These are phyloP conservation scores for Orbilia javanica DNA, from an alignment of 2,329 filamentous ascomycete genomes.

Conservation along the genomic window DNA sequence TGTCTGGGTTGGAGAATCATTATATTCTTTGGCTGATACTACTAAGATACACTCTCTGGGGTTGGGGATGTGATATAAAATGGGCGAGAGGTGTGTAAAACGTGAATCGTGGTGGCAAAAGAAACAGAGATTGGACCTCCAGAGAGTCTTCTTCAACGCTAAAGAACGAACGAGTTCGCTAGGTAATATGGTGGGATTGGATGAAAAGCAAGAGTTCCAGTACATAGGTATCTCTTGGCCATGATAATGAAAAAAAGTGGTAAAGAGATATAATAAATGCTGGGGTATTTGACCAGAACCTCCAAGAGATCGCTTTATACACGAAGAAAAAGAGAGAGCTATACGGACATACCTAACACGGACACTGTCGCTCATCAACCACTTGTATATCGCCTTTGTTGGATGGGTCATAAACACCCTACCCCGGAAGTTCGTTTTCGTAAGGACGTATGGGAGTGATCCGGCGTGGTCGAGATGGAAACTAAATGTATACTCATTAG, in stretches of 20 bases:
- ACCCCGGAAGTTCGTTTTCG: constrained; percentile 97
- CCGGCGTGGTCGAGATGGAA: constrained; percentile 99
- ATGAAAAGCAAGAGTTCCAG: constrained; percentile 45
- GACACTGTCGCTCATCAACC: constrained; percentile 97
- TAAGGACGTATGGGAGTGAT: constrained; percentile 95
- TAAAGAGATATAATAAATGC: constrained; percentile 8
- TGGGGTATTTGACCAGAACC: constrained; percentile 4
- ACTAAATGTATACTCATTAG: constrained; percentile 69
- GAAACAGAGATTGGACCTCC: constrained; percentile 7
- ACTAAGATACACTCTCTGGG: constrained; percentile 58
- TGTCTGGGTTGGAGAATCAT: constrained; percentile 42
- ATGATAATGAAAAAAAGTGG: neutral
- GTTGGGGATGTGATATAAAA: neutral
- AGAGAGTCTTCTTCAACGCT: constrained; percentile 23
- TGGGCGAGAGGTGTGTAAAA: constrained; percentile 20
- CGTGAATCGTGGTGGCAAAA: constrained; percentile 10
- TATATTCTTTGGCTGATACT: constrained; percentile 53
- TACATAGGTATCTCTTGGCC: constrained; percentile 39
- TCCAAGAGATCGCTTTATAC: constrained; percentile 12
- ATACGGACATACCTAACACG: constrained; percentile 76
- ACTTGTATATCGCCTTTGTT: constrained; percentile 99
- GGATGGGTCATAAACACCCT: constrained; percentile 99
- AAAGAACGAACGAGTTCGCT: constrained; percentile 26
- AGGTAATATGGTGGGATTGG: neutral
- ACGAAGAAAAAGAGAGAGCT: neutral